phyloP scores from a whole-genome alignment of 768 basidiomycete species.

The Tricholoma matsutake region DNA sequence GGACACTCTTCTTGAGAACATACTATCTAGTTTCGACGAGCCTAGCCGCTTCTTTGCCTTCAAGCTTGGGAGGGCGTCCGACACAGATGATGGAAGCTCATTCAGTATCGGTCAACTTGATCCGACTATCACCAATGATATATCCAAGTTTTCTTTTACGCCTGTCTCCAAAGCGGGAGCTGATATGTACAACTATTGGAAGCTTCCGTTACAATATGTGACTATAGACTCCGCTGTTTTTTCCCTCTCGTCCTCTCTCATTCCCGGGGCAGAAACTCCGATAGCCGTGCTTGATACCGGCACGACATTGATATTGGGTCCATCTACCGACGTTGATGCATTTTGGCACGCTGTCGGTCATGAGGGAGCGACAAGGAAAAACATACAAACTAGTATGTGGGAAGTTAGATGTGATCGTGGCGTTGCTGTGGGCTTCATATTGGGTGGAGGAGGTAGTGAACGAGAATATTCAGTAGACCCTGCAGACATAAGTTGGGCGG shows the following conservation, averaged over 20 bases:
- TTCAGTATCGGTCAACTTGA: slow-evolving; percentile 55
- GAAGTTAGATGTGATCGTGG: slow-evolving; percentile 48
- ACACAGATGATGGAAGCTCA: slow-evolving; percentile 32
- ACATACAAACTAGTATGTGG: slow-evolving; percentile 38
- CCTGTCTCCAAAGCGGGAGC: slow-evolving; percentile 36
- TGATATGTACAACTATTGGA: slow-evolving; percentile 54
- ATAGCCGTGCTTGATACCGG: slow-evolving; percentile 66
- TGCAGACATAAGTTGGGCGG: slow-evolving; percentile 49
- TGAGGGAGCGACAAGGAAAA: slow-evolving; percentile 34
- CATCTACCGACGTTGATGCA: slow-evolving; percentile 46
- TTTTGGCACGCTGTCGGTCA: slow-evolving; percentile 48
- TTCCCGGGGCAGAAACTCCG: slow-evolving; percentile 36
- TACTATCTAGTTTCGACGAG: slow-evolving; percentile 41
- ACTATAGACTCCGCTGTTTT: slow-evolving; percentile 42
- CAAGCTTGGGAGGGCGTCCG: slow-evolving; percentile 38
- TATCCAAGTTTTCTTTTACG: slow-evolving; percentile 31
- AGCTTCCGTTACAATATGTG: slow-evolving; percentile 44
- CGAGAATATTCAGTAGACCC: slow-evolving; percentile 43
- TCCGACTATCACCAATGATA: slow-evolving; percentile 27
- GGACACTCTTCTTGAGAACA: slow-evolving; percentile 43
- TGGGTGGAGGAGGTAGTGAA: slow-evolving; percentile 33
- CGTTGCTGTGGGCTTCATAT: slow-evolving; percentile 42
- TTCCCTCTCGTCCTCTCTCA: slow-evolving; percentile 41
- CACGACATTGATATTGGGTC: slow-evolving; percentile 55
- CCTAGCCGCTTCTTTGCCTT: slow-evolving; percentile 46